Conservation (phyloP, 176 grass and related monocot species). For the Urochloa ruziziensis region DNA sequence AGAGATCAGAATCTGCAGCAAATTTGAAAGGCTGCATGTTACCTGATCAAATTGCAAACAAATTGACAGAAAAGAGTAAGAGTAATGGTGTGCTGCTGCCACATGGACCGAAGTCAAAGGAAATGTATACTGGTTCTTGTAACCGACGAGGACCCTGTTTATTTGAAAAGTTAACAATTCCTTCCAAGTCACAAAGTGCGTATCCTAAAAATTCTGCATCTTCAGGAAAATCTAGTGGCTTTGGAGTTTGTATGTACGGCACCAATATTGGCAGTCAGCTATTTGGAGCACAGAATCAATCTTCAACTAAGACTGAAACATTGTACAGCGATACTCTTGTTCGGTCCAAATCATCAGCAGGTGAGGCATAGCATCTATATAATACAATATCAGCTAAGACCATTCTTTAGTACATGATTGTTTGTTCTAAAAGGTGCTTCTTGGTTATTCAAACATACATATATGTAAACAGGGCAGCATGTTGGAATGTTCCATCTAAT, state of each 20-base stretch:
- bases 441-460: neutral
- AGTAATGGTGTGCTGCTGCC: neutral
- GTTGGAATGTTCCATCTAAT: neutral
- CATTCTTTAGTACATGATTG: neutral
- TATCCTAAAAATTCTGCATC: slow-evolving; percentile 15
- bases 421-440: neutral
- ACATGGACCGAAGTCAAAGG: slow-evolving; percentile 7
- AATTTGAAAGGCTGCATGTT: slow-evolving; percentile 6
- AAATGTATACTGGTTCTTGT: slow-evolving; percentile 27
- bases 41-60: slow-evolving; percentile 12
- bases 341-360: slow-evolving; percentile 48
- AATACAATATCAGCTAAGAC: neutral
- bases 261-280: slow-evolving; percentile 30
- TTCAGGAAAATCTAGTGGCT: slow-evolving; percentile 21
- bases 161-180: slow-evolving; percentile 63
- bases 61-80: slow-evolving; percentile 15
- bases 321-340: slow-evolving; percentile 12
- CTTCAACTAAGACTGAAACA: slow-evolving; percentile 31
- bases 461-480: neutral
- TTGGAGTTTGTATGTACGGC: slow-evolving; percentile 32
- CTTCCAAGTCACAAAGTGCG: slow-evolving; percentile 33
- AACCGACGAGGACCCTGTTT: slow-evolving; percentile 41
- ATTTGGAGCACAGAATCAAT: slow-evolving; percentile 31
- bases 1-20: slow-evolving; percentile 29
- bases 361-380: slow-evolving; percentile 15